phyloP scores from a whole-genome alignment of 2,329 filamentous ascomycete species.

The Nothomitra cinnamomea region DNA sequence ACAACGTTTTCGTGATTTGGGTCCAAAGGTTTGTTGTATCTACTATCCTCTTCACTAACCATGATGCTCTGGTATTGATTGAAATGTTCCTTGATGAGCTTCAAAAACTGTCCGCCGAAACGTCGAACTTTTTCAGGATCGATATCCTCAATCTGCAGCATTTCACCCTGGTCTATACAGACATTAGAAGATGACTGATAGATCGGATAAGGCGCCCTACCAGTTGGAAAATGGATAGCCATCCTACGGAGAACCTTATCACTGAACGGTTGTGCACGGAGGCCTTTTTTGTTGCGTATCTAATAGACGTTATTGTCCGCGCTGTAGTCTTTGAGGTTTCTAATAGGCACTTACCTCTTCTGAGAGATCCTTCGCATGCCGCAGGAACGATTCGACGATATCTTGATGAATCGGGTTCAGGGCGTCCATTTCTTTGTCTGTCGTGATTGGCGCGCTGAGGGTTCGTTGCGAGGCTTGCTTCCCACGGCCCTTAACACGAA shows the following conservation, averaged over 20 bases:
- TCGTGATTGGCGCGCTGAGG: conserved; percentile 29
- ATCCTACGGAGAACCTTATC: conserved; percentile 30
- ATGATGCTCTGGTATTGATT: conserved; percentile 26
- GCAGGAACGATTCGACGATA: conserved; percentile 30
- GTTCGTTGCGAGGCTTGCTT: conserved; percentile 12
- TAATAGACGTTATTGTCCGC: conserved; percentile 11
- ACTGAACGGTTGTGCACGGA: conserved; percentile 29
- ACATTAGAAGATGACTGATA: neutral
- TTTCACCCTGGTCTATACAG: conserved; percentile 20
- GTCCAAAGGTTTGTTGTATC: conserved; percentile 24
- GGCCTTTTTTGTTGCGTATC: conserved; percentile 25
- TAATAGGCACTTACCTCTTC: conserved; percentile 20
- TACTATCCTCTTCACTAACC: conserved; percentile 17
- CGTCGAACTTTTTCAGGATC: conserved; percentile 27
- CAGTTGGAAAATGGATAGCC: conserved; percentile 28
- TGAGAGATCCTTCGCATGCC: conserved; percentile 25
- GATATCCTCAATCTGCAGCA: conserved; percentile 24
- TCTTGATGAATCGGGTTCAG: conserved; percentile 26
- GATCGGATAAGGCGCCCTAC: conserved; percentile 14
- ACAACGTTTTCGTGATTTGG: conserved; percentile 33
- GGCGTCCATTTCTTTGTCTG: conserved; percentile 24
- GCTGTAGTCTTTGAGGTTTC: neutral
- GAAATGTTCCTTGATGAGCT: conserved; percentile 23
- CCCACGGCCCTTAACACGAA: conserved; percentile 21
- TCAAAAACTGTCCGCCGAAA: conserved; percentile 26